Base-by-base conservation (phyloP, 176 grass and related monocot genomes). In the Pharus latifolius region DNA sequence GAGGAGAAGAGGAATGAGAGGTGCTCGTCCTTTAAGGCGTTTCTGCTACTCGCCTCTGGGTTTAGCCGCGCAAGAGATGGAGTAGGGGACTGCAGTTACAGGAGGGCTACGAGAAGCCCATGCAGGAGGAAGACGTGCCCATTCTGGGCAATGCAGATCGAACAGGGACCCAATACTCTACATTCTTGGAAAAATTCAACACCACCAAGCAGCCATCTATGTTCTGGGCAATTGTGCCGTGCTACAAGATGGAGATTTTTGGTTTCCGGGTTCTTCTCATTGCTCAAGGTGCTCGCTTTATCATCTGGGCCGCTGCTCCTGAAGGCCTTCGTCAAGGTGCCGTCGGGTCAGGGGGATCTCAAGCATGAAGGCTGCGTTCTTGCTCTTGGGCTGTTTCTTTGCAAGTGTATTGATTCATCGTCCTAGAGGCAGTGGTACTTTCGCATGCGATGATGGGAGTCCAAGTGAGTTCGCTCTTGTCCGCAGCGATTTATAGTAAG, bases 401-500 rank as follows among this genome's bases (percentile, higher is more conserved):
- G 60, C 26, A 90, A 90, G 63, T 90, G 82, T 51, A 57, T 73
- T 4, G 87, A 90, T 44, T 90, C 87, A 49, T 33, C 85, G 45
- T 77, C 87, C 6, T 82, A 90, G 59, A 81, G 87, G 38, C 87
- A 82, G 71, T 90, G 87, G 82, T 90, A 82, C 54, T 90, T 90
- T 46, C 78, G 82, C 69, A 82, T 67, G 5, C 70, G 82, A 50
- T 82, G 78, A 49, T 85, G 60, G 87, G 87, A 58, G 56, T 85
- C 26, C 87, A 82, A 82, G 67, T 90, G 63, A 74, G 68, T n/a
- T 85, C 82, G n/a, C 64, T 89, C 60, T 22, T 89, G 26, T 90
- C 87, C 18, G 87, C 78, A n/a, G 55, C 68, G 5, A 85, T 90
- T 53, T 85, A 85, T 77, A 75, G 58, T 57, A 90, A 85, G 74